Base-by-base conservation (phyloP, 2,329 filamentous ascomycete genomes). In the Ophiocordyceps camponoti-floridani region DNA sequence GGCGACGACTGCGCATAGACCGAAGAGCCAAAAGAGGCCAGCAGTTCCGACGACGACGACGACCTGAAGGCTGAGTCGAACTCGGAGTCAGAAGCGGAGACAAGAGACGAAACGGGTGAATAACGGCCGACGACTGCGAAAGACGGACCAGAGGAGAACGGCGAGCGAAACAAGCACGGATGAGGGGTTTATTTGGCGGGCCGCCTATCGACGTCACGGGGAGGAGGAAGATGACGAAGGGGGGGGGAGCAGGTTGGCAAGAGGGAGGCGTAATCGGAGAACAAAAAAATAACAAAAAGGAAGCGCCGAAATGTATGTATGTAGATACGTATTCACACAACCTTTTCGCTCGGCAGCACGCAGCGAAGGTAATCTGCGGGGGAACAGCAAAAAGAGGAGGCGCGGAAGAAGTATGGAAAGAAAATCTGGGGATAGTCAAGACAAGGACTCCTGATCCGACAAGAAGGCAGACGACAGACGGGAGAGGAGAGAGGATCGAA, bases 1-100 rank as follows among this genome's bases (percentile, higher is more conserved):
- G 49, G 51, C 52, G 51, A 51, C 49, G 38, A 41, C 38, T 23
- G 38, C 16, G 23, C 38, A 27, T 41, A 38, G 35, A 38, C n/a
- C 35, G 35, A 38, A 37, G 33, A 16, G 23, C 23, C 23, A 23
- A 23, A 30, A 30, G 28, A 30, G 7, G 28, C 28, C 28, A 30
- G 28, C 28, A 30, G 9, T 30, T 30, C 4, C 28, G 28, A 30
- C 12, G 35, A 18, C n/a, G 23, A 23, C 12, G 35, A 18, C n/a
- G 23, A 23, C 23, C 23, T 16, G 35, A 38, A 38, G 35, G 10
- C 16, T 38, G 35, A 38, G 35, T 38, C 35, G 35, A 18, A 38
- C 16, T n/a, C 35, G 35, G 35, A 38, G 35, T 18, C 35, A 9
- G 35, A 38, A 16, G 23, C 23, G 23, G 23, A 23, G 23, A 23